phyloP scores from a whole-genome alignment of 225 moss, liverwort and hornwort genomes.

The Lunularia cruciata region DNA sequence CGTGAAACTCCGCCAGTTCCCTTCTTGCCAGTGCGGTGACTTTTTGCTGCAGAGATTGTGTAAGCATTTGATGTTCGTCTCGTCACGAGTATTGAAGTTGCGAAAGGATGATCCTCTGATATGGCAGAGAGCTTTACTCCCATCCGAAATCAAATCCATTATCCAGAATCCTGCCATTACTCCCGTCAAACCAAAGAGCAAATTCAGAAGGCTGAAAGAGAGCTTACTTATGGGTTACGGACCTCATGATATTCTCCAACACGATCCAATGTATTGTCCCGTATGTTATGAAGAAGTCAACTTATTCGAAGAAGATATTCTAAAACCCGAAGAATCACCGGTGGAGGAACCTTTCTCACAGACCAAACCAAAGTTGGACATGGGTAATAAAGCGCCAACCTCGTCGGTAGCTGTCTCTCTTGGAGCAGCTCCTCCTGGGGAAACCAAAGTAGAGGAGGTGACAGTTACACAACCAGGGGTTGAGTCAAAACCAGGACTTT shows the following conservation, averaged over 20 bases:
- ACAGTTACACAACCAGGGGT: background rate
- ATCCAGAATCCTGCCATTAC: constrained; percentile 38
- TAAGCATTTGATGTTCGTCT: constrained; percentile 45
- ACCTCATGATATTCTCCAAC: constrained; percentile 14
- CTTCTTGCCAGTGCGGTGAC: constrained; percentile 47
- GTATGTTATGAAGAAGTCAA: constrained; percentile 49
- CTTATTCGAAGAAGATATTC: constrained; percentile 36
- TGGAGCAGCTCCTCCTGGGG: background rate
- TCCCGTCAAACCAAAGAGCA: constrained; percentile 27
- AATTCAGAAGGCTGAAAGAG: constrained; percentile 23
- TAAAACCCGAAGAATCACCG: constrained; percentile 11
- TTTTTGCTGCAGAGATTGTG: constrained; percentile 39
- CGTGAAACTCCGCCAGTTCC: constrained; percentile 33
- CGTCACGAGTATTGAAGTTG: constrained; percentile 33
- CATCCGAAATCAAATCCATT: constrained; percentile 34
- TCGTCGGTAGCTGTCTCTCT: too few species aligned
- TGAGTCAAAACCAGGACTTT: background rate
- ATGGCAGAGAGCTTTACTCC: constrained; percentile 43
- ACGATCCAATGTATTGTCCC: constrained; percentile 38
- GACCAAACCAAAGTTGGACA: constrained; percentile 42
- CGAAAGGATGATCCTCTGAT: constrained; percentile 33
- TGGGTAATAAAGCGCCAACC: too few species aligned
- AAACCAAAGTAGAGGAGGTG: constrained; percentile 16
- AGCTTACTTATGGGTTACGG: constrained; percentile 20
- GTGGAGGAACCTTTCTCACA: constrained; percentile 7